These are phyloP conservation scores for Beta vulgaris DNA, from an alignment of 148 eudicot genomes.

Conservation along the genomic window DNA sequence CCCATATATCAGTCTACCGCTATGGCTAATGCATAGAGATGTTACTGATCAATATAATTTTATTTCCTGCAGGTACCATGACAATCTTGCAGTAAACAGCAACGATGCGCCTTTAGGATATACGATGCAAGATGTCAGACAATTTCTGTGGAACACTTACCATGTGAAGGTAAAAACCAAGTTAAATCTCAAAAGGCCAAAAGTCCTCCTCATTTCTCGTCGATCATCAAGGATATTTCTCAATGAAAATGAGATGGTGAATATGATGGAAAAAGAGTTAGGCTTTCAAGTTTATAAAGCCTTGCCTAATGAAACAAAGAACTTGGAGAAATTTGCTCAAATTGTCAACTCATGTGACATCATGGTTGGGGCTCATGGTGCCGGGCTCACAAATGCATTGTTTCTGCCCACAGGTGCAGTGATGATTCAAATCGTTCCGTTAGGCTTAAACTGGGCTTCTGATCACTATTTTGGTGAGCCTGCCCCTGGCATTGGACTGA, in stretches of 20 bases:
- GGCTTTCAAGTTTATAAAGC: constrained; percentile 34
- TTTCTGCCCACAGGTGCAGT: constrained; percentile 62
- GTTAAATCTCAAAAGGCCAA: constrained; percentile 28
- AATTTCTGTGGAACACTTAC: constrained; percentile 31
- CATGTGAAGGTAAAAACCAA: constrained; percentile 26
- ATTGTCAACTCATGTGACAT: constrained; percentile 52
- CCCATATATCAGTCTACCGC: too few relatives aligned
- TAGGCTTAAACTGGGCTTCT: constrained; percentile 53
- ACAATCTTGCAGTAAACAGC: constrained; percentile 35
- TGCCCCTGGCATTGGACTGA: constrained; percentile 46
- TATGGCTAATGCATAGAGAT: background rate
- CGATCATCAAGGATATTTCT: constrained; percentile 30
- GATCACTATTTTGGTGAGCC: constrained; percentile 49
- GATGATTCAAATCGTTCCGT: constrained; percentile 55
- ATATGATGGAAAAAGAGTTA: constrained; percentile 36
- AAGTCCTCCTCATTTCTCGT: constrained; percentile 31
- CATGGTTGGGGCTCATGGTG: constrained; percentile 68
- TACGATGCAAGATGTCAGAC: constrained; percentile 31
- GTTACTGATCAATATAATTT: background rate
- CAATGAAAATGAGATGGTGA: constrained; percentile 33
- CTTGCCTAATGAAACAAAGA: constrained; percentile 30
- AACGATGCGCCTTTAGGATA: constrained; percentile 32
- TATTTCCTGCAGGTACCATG: constrained; percentile 31
- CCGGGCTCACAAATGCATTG: constrained; percentile 55
- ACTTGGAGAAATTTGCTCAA: constrained; percentile 26